Conservation (phyloP, 352 stramenopile species). For the Albugo laibachii region DNA sequence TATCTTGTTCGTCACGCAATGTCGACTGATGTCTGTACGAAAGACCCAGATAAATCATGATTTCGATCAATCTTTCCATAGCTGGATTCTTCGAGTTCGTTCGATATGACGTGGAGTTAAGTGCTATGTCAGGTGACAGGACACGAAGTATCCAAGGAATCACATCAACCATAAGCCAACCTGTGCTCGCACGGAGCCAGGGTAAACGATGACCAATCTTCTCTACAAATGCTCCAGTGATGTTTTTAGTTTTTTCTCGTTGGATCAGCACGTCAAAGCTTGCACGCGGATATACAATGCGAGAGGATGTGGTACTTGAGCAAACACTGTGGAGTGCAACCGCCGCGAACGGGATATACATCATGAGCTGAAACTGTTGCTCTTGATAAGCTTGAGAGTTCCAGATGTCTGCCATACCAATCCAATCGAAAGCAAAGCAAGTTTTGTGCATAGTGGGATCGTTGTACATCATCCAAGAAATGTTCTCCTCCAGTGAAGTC, state of each 20-base stretch:
- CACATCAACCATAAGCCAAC: slow-evolving; percentile 48
- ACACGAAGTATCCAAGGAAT: slow-evolving; percentile 48
- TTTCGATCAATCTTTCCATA: slow-evolving; percentile 40
- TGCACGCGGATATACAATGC: slow-evolving; percentile 45
- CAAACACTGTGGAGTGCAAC: slow-evolving; percentile 46
- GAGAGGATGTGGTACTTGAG: slow-evolving; percentile 46
- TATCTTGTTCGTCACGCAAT: slow-evolving; percentile 50
- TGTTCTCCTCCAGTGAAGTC: slow-evolving; percentile 78
- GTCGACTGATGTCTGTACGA: slow-evolving; percentile 53
- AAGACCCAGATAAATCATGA: slow-evolving; percentile 60
- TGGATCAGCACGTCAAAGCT: slow-evolving; percentile 36
- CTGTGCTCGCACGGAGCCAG: slow-evolving; percentile 24
- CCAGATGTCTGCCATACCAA: slow-evolving; percentile 57
- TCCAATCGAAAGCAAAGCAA: slow-evolving; percentile 63
- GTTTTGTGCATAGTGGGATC: slow-evolving; percentile 79
- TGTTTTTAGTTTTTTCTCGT: slow-evolving; percentile 36
- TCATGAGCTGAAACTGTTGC: slow-evolving; percentile 47
- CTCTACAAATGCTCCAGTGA: slow-evolving; percentile 39
- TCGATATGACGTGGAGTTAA: slow-evolving; percentile 28
- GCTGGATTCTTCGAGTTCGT: slow-evolving; percentile 41
- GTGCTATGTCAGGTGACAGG: slow-evolving; percentile 30
- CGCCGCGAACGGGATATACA: slow-evolving; percentile 53
- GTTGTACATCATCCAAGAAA: slow-evolving; percentile 75
- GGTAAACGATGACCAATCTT: slow-evolving; percentile 34
- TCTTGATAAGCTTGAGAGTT: slow-evolving; percentile 31